A percentile compares a stretch with the other conserved stretches of the same genome.
Evolutionary conservation across 1,284 basidiomycete genomes (phyloP).

Genomic region (Schizophyllum commune): DNA sequence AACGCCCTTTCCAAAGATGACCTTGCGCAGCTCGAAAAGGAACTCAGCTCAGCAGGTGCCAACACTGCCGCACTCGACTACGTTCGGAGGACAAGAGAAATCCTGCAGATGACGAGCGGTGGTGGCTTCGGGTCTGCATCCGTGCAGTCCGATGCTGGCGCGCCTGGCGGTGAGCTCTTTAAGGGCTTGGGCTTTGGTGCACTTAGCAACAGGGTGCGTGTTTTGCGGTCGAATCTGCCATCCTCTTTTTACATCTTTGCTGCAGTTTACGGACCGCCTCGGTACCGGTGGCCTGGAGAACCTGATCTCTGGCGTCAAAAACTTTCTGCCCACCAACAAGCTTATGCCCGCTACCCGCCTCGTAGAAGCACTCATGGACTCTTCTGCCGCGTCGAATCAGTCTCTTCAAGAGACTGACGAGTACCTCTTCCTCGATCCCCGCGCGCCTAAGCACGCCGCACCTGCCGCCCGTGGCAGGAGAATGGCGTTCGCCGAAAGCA

Average conservation of each 20-base stretch:
- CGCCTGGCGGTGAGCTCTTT: conserved; percentile 71
- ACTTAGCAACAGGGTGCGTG: conserved; percentile 77
- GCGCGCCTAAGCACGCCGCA: conserved; percentile 55
- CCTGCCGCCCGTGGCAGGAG: conserved; percentile 46
- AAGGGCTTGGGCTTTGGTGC: conserved; percentile 81
- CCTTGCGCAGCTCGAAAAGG: conserved; percentile 79
- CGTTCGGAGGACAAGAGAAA: conserved; percentile 86
- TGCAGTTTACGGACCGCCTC: conserved; percentile 82
- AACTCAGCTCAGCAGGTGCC: conserved; percentile 74
- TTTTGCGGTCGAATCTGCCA: background rate
- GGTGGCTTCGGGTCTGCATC: conserved; percentile 30
- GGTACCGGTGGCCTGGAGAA: conserved; percentile 95
- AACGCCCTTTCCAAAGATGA: conserved; percentile 81
- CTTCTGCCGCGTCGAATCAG: conserved; percentile 83
- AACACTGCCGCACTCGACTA: conserved; percentile 88
- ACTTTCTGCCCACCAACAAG: conserved; percentile 95
- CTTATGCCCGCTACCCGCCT: conserved; percentile 89
- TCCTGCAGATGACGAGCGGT: conserved; percentile 84
- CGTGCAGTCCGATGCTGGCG: conserved; percentile 46
- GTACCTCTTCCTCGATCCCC: conserved; percentile 91
- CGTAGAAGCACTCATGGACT: conserved; percentile 96
- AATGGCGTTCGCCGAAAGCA: conserved; percentile 83
- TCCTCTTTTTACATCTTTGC: background rate
- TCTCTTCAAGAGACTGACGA: conserved; percentile 96
- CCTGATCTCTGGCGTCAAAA: conserved; percentile 95